Conservation (phyloP, 148 eudicot genomes). For the Pharnaceum exiguum region DNA sequence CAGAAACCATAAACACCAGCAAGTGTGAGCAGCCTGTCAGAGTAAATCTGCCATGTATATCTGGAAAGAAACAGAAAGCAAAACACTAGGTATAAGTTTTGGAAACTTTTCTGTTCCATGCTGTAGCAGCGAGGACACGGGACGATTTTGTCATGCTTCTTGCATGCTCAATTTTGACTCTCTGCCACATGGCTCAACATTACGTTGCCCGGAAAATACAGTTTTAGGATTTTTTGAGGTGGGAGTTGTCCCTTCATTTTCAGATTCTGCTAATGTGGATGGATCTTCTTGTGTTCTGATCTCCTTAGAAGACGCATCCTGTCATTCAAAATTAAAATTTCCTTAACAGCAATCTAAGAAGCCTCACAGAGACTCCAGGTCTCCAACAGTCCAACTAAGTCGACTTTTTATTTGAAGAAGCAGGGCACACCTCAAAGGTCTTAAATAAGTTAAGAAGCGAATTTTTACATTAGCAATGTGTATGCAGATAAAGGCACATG, state of each 20-base stretch:
- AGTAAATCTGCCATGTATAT: conserved; percentile 33
- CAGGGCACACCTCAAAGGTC: too few species aligned
- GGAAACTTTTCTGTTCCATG: conserved; percentile 16
- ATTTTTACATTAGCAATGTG: too few species aligned
- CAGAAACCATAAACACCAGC: conserved; percentile 31
- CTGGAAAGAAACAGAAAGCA: conserved; percentile 7
- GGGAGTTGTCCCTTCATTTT: conserved; percentile 4
- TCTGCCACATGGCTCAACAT: background rate
- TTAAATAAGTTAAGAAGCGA: too few species aligned
- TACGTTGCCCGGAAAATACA: background rate
- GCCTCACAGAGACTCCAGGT: background rate
- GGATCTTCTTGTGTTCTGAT: conserved; percentile 1
- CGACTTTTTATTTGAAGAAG: background rate
- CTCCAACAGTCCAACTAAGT: too few species aligned
- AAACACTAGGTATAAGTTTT: too few species aligned
- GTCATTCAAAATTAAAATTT: background rate
- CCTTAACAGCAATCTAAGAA: background rate
- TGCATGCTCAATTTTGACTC: background rate
- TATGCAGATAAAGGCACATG: too few species aligned
- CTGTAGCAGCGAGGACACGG: conserved; percentile 13
- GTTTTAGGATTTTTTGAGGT: conserved; percentile 7
- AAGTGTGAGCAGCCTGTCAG: conserved; percentile 25
- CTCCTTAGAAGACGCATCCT: background rate
- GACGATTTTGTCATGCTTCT: conserved; percentile 13
- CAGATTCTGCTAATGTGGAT: conserved; percentile 6